These are phyloP conservation scores for Talaromyces albobiverticillius DNA, from an alignment of 2,329 filamentous ascomycete genomes.

Conservation along the genomic window DNA sequence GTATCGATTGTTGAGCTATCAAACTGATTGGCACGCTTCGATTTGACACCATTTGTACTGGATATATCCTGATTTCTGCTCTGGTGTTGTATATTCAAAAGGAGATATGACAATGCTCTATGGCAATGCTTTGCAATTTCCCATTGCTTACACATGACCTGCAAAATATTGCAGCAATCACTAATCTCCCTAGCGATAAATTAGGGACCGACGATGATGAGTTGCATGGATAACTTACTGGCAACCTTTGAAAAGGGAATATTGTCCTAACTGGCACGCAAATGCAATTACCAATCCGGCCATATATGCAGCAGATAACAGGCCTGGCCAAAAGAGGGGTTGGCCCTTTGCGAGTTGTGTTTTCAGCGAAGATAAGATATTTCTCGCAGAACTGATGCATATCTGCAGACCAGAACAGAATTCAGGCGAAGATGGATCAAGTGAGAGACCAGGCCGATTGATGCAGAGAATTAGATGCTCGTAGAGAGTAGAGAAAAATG, in stretches of 20 bases:
- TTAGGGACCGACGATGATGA: not conserved
- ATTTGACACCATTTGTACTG: not conserved
- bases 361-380: constrained; percentile 35
- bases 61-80: constrained; percentile 13
- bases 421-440: constrained; percentile 35
- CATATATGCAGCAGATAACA: constrained; percentile 42
- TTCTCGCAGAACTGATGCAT: constrained; percentile 39
- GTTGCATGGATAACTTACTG: constrained; percentile 23
- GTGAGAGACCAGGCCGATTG: constrained; percentile 38
- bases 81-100: constrained; percentile 27
- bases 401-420: constrained; percentile 41
- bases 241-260: constrained; percentile 31
- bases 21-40: not conserved
- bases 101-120: constrained; percentile 32
- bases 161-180: constrained; percentile 30
- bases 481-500: constrained; percentile 42
- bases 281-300: constrained; percentile 40
- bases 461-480: constrained; percentile 41
- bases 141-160: constrained; percentile 37
- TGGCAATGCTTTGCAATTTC: constrained; percentile 41
- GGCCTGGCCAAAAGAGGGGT: constrained; percentile 38
- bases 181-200: constrained; percentile 31
- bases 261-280: constrained; percentile 40
- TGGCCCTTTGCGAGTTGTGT: constrained; percentile 30
- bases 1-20: not conserved